Base-by-base conservation (phyloP, 805 yeast genomes). In the Komagataella phaffii region DNA sequence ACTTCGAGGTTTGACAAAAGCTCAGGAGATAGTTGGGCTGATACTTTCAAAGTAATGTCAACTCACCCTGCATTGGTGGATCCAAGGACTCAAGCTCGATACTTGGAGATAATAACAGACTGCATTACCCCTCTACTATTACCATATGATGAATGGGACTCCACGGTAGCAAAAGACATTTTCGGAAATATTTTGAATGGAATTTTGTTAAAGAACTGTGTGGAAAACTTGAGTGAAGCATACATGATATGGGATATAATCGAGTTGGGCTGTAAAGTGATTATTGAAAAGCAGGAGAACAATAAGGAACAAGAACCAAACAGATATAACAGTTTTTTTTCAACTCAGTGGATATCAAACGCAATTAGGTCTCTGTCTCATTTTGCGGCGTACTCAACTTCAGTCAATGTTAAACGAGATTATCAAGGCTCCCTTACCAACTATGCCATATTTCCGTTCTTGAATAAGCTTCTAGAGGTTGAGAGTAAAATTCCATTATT, bases 191-290 rank as follows among this genome's bases (percentile, higher is more conserved):
- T 79, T 3, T 45, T 76, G 12, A 65, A 70, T 21, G 80, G 76
- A 47, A 56, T 76, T 46, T 64, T 73, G 0, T 51, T 79, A 46
- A 61, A 61, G 46, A 75, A 69, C 52, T 56, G 70, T 1, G 59
- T 75, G 4, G 73, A 70, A 6, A 75, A 74, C 56, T 53, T 77
- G 14, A 64, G 73, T 7, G 79, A 77, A 52, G 77, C 77, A n/a
- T 78, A 75, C 63, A 70, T 74, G 60, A 55, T 78, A 1, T 74
- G 79, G 68, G 76, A 72, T 30, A 60, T 77, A 3, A 56, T 73
- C 5, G 54, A 52, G 18, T 47, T 23, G 64, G 62, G 24, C 48
- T 36, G 49, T 21, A 30, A 23, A 46, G 46, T 55, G 2, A 23
- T 46, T 14, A 44, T 43, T 17, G 53, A 53, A 12, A n/a, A 17